Conservation (phyloP, 768 basidiomycete genomes). For the Trametopsis cervina region DNA sequence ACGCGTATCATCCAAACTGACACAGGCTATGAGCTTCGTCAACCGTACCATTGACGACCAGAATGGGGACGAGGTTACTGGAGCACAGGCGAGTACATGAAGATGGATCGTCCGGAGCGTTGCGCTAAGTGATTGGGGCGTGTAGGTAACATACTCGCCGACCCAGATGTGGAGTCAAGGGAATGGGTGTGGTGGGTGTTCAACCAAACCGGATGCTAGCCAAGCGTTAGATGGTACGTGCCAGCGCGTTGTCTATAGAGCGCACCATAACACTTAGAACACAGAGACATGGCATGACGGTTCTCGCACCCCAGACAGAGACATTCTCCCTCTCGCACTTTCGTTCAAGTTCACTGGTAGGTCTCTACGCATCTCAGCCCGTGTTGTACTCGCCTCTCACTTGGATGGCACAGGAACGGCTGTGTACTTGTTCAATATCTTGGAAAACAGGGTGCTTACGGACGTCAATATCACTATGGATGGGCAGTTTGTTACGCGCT, state of each 20-base stretch:
- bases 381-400: too few species aligned
- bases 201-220: neutral
- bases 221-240: neutral
- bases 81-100: too few species aligned
- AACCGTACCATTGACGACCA: too few species aligned
- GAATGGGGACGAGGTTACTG: too few species aligned
- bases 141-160: neutral
- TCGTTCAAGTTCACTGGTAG: neutral
- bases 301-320: neutral
- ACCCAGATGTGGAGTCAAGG: neutral
- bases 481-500: neutral
- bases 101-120: too few species aligned
- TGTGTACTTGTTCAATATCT: neutral
- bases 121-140: too few species aligned
- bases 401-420: neutral
- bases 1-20: too few species aligned
- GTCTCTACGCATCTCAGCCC: too few species aligned
- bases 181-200: neutral
- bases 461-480: neutral
- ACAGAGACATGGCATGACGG: neutral
- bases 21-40: too few species aligned
- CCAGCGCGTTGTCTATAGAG: neutral
- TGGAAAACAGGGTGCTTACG: neutral
- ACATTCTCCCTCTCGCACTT: neutral
- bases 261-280: neutral